phyloP scores from a whole-genome alignment of 169 alveolate species.

The Plasmodium fragile region DNA sequence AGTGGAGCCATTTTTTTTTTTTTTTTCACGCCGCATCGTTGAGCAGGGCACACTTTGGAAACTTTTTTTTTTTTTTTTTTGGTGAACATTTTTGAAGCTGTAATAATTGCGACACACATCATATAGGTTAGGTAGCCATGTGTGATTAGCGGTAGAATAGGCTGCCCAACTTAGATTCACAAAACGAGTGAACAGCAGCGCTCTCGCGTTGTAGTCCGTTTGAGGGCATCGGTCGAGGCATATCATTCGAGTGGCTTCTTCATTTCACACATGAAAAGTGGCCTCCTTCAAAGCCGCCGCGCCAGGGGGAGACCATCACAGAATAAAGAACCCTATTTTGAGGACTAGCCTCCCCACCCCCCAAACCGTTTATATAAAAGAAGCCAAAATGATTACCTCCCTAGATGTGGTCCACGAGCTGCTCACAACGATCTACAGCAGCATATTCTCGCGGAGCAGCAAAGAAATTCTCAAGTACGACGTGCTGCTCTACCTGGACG shows the following conservation, averaged over 20 bases:
- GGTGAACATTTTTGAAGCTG: neutral
- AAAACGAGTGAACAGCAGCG: neutral
- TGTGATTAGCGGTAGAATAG: neutral
- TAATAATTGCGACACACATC: neutral
- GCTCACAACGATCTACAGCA: constrained; percentile 34
- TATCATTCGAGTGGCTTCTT: neutral
- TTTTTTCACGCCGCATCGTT: neutral
- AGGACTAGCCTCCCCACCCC: neutral
- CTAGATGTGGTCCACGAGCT: constrained; percentile 50
- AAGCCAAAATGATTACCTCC: constrained; percentile 46
- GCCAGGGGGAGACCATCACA: neutral
- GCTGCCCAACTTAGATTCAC: neutral
- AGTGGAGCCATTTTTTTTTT: neutral
- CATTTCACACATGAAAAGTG: neutral
- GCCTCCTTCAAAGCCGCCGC: neutral
- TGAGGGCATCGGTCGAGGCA: neutral
- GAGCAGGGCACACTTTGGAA: neutral
- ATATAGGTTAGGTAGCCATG: neutral
- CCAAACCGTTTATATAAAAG: neutral
- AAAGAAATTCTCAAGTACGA: constrained; percentile 43
- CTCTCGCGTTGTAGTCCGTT: neutral
- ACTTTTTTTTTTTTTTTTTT: neutral
- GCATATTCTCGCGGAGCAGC: constrained; percentile 40
- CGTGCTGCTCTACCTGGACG: constrained; percentile 42
- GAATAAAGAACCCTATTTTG: neutral